Percentiles rank a stretch among this genome's conserved stretches.
Conservation (phyloP, 208 protist species). For the Leishmania guyanensis region DNA sequence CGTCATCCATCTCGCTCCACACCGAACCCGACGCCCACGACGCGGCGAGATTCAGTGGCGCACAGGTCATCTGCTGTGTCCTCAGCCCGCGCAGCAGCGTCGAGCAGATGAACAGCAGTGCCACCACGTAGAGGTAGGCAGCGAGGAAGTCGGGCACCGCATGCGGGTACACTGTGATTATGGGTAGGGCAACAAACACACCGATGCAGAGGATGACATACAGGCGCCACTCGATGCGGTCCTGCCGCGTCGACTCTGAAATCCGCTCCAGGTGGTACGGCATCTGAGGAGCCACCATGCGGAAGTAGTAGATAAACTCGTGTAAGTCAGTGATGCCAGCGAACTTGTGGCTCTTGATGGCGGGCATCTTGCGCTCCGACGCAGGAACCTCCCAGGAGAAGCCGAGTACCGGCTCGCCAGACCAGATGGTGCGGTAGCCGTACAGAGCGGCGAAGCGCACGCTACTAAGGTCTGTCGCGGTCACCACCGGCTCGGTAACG, state of each 20-base stretch:
- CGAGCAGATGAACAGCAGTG: conserved; percentile 25
- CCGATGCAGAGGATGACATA: conserved; percentile 39
- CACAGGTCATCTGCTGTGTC: conserved; percentile 45
- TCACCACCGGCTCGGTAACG: conserved; percentile 40
- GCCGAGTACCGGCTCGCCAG: conserved; percentile 33
- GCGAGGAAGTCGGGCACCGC: conserved; percentile 41
- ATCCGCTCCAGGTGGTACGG: conserved; percentile 33
- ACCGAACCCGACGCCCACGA: conserved; percentile 31
- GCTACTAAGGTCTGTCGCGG: conserved; percentile 42
- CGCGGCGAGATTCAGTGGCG: conserved; percentile 39
- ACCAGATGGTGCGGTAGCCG: conserved; percentile 39
- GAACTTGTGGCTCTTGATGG: conserved; percentile 58
- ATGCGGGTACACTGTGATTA: conserved; percentile 55
- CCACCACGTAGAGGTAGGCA: conserved; percentile 39
- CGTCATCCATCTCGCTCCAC: conserved; percentile 9
- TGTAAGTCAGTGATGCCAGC: conserved; percentile 35
- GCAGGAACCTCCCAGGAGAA: conserved; percentile 69
- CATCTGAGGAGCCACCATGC: conserved; percentile 37
- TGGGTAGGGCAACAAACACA: conserved; percentile 34
- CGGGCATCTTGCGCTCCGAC: conserved; percentile 57
- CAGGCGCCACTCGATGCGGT: conserved; percentile 51
- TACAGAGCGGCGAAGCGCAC: conserved; percentile 53
- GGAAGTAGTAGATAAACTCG: conserved; percentile 59
- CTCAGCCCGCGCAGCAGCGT: conserved; percentile 42
- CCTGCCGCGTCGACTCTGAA: conserved; percentile 29